Conservation (phyloP, 202 grass and related monocot species). For the Zoysia matrella region DNA sequence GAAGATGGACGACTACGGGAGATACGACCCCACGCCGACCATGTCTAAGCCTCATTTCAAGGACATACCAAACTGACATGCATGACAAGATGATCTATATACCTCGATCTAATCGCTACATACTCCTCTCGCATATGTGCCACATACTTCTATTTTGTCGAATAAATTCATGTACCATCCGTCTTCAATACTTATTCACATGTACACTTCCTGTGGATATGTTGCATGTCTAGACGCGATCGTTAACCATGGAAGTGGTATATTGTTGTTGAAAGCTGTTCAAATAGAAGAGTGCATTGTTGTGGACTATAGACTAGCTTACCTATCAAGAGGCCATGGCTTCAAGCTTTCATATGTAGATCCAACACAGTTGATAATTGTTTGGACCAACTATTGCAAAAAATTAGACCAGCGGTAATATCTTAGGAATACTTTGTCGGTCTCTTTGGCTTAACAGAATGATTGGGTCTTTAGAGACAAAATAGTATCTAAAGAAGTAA, state of each 20-base stretch:
- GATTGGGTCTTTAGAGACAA: no score
- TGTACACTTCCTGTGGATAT: slow-evolving; percentile 14
- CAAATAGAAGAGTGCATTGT: no score
- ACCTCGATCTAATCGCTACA: neutral
- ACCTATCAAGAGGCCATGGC: no score
- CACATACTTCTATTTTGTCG: slow-evolving; percentile 8
- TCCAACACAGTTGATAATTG: no score
- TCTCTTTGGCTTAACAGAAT: no score
- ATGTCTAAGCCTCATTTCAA: slow-evolving; percentile 94
- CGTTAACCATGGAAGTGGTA: neutral
- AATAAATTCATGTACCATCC: slow-evolving; percentile 40
- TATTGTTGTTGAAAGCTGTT: neutral
- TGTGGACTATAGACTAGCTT: no score
- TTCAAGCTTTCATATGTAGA: no score
- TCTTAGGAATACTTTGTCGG: no score
- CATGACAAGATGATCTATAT: neutral
- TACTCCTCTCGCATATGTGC: neutral
- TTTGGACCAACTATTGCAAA: no score
- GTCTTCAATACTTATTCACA: neutral
- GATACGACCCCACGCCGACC: slow-evolving; percentile 52
- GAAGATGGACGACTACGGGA: slow-evolving; percentile 36
- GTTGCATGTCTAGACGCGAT: neutral
- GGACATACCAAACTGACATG: slow-evolving; percentile 73
- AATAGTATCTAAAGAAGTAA: no score
- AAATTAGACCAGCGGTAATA: no score